A percentile compares a stretch with the other conserved stretches of the same genome.
Evolutionary conservation across 148 eudicot genomes (phyloP).

Genomic region (Heliosperma pusillum): DNA sequence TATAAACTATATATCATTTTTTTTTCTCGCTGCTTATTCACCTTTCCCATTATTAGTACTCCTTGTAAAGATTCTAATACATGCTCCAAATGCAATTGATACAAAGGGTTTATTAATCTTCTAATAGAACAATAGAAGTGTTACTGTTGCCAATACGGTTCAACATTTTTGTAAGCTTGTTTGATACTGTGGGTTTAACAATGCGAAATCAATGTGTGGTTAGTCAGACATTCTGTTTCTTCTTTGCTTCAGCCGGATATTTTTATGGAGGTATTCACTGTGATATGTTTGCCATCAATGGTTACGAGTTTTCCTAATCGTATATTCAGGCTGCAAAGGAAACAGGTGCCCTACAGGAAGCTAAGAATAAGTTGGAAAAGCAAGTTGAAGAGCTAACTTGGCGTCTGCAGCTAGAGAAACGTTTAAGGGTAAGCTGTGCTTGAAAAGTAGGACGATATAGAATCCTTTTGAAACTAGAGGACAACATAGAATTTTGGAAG

Average conservation of each 20-base stretch:
- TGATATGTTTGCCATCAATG: neutral
- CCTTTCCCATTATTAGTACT: neutral
- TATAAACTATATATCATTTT: neutral
- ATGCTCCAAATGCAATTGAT: neutral
- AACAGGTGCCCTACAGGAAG: constrained; percentile 77
- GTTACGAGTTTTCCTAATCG: neutral
- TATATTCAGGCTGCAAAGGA: constrained; percentile 73
- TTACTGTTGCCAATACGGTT: neutral
- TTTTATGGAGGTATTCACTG: neutral
- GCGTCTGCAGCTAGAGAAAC: constrained; percentile 72
- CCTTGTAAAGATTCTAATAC: neutral
- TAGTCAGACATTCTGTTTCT: neutral
- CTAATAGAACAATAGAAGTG: neutral
- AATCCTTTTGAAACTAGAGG: neutral
- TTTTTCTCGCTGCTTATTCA: neutral
- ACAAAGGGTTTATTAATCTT: neutral
- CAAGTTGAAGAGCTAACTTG: constrained; percentile 73
- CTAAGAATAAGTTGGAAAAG: constrained; percentile 73
- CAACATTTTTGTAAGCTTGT: neutral
- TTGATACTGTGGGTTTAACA: neutral
- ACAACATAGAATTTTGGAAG: neutral
- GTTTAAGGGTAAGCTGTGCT: constrained; percentile 53
- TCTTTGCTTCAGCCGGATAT: neutral
- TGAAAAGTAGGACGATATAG: neutral
- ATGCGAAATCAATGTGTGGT: neutral